A percentile compares a stretch with the other conserved stretches of the same genome.
These are phyloP conservation scores for Scheffersomyces amazonensis DNA, from an alignment of 805 yeast genomes.

Conservation along the genomic window DNA sequence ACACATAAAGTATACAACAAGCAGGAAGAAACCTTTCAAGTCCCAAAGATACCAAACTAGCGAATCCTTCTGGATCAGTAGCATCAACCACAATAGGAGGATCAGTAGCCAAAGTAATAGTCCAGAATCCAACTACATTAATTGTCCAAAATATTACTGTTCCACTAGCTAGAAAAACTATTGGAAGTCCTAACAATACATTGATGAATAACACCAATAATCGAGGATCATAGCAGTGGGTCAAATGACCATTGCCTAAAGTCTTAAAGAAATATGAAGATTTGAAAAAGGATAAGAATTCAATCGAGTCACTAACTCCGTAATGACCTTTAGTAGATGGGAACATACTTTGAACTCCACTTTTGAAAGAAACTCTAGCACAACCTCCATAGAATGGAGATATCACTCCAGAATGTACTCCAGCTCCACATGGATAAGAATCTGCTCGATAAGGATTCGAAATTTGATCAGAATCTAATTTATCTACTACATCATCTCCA, in stretches of 20 bases:
- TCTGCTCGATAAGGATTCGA: conserved; percentile 79
- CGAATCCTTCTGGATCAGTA: conserved; percentile 48
- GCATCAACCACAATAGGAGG: conserved; percentile 70
- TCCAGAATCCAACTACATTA: conserved; percentile 76
- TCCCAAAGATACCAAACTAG: conserved; percentile 65
- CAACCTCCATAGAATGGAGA: conserved; percentile 80
- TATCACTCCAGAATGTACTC: conserved; percentile 78
- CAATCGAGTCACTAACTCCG: conserved; percentile 53
- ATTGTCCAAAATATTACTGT: conserved; percentile 53
- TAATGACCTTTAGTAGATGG: conserved; percentile 46
- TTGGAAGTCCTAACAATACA: conserved; percentile 58
- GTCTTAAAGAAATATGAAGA: conserved; percentile 61
- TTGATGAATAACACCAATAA: conserved; percentile 54
- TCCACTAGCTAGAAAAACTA: conserved; percentile 51
- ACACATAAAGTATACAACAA: conserved; percentile 63
- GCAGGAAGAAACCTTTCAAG: conserved; percentile 74
- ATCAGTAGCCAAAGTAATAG: conserved; percentile 69
- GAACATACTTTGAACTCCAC: conserved; percentile 48
- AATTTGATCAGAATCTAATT: conserved; percentile 18
- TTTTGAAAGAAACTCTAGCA: conserved; percentile 57
- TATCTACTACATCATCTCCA: conserved; percentile 33
- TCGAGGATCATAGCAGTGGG: conserved; percentile 72
- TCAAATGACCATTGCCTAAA: conserved; percentile 17
- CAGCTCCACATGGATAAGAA: conserved; percentile 87
- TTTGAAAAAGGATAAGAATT: conserved; percentile 72